These are phyloP conservation scores for Termitomyces heimii DNA, from an alignment of 768 basidiomycete species.

Conservation along the genomic window DNA sequence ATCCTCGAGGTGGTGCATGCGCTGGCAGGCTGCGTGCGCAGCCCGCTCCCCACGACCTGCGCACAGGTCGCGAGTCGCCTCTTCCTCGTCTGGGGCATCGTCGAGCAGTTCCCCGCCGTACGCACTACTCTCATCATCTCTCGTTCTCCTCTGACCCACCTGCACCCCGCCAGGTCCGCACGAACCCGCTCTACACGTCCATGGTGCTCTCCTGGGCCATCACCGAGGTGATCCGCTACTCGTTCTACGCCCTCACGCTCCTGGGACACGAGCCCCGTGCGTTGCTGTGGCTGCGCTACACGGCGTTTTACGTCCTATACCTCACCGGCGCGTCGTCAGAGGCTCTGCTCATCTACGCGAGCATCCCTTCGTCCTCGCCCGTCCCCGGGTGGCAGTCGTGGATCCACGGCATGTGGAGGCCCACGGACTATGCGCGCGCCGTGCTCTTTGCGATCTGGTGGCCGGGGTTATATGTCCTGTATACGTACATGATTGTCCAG, in stretches of 20 bases:
- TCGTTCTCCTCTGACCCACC: neutral
- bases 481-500: constrained; percentile 50
- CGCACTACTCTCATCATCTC: neutral
- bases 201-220: constrained; percentile 93
- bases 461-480: constrained; percentile 57
- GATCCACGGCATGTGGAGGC: constrained; percentile 42
- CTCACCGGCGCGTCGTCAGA: constrained; percentile 90
- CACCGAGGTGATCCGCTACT: constrained; percentile 89
- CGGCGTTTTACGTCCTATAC: constrained; percentile 91
- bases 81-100: constrained; percentile 82
- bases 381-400: constrained; percentile 32
- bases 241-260: constrained; percentile 74
- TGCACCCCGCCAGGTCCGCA: constrained; percentile 42
- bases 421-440: constrained; percentile 52
- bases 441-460: constrained; percentile 78
- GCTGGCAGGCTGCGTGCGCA: constrained; percentile 72
- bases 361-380: constrained; percentile 51
- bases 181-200: constrained; percentile 75
- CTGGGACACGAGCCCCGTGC: constrained; percentile 43
- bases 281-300: constrained; percentile 78
- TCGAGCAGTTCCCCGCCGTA: constrained; percentile 57
- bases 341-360: constrained; percentile 75
- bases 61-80: constrained; percentile 81
- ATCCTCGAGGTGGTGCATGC: constrained; percentile 81
- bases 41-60: constrained; percentile 65